phyloP scores from a whole-genome alignment of 108 stramenopile species.

The Pseudonitzschia pungens region DNA sequence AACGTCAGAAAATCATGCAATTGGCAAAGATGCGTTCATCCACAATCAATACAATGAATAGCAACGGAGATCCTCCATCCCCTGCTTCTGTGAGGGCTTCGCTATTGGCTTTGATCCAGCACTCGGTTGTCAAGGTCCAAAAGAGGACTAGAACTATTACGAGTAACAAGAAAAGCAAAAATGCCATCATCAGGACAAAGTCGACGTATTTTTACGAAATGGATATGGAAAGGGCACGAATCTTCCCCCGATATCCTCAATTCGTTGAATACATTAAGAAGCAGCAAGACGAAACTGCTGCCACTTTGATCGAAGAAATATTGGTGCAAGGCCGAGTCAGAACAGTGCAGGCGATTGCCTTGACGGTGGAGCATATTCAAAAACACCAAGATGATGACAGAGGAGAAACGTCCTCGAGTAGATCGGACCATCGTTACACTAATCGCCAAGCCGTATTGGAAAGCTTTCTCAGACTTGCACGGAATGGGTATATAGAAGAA shows the following conservation, averaged over 20 bases:
- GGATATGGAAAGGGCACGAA: slow-evolving; percentile 50
- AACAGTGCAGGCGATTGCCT: slow-evolving; percentile 55
- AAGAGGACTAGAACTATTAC: slow-evolving; percentile 15
- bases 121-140: slow-evolving; percentile 58
- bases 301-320: slow-evolving; percentile 57
- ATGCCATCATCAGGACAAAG: not conserved
- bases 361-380: slow-evolving; percentile 45
- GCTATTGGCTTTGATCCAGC: slow-evolving; percentile 70
- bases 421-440: slow-evolving; percentile 28
- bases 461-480: slow-evolving; percentile 49
- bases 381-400: slow-evolving; percentile 18
- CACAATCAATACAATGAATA: slow-evolving; percentile 7
- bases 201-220: slow-evolving; percentile 51
- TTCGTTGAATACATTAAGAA: slow-evolving; percentile 61
- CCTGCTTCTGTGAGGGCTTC: slow-evolving; percentile 59
- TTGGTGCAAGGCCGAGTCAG: slow-evolving; percentile 62
- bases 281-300: slow-evolving; percentile 56
- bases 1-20: slow-evolving; percentile 32
- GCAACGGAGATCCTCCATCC: slow-evolving; percentile 15
- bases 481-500: slow-evolving; percentile 57
- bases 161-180: slow-evolving; percentile 9
- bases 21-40: slow-evolving; percentile 17
- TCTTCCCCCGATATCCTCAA: slow-evolving; percentile 62
- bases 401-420: slow-evolving; percentile 1
- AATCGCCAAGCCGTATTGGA: slow-evolving; percentile 46